Percentiles rank a stretch among this genome's conserved stretches.
These are phyloP conservation scores for Mucor circinelloides DNA, from an alignment of 371 early-diverging fungal genomes.

Conservation along the genomic window DNA sequence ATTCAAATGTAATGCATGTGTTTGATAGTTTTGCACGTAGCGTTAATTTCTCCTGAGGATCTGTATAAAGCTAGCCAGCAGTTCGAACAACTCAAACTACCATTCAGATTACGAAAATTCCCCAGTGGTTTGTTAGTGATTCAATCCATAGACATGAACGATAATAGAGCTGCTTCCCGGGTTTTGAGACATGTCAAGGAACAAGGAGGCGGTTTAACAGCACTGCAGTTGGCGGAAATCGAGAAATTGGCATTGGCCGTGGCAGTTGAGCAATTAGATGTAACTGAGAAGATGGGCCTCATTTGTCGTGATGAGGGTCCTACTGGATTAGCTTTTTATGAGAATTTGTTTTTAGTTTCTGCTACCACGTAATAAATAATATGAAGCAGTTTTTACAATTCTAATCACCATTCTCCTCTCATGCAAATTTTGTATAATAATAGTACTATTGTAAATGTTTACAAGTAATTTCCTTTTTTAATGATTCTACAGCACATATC, in stretches of 20 bases:
- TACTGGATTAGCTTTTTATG: conserved; percentile 81
- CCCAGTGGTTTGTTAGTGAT: conserved; percentile 79
- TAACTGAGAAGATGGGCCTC: conserved; percentile 75
- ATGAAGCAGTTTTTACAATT: too few species aligned
- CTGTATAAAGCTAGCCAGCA: conserved; percentile 71
- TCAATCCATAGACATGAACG: conserved; percentile 70
- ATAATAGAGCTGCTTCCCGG: conserved; percentile 67
- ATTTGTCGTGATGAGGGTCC: conserved; percentile 88
- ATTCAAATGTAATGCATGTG: background rate
- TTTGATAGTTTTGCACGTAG: conserved; percentile 27
- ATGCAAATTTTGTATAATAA: too few species aligned
- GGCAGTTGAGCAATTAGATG: conserved; percentile 76
- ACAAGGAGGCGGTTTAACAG: conserved; percentile 59
- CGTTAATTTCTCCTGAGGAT: conserved; percentile 88
- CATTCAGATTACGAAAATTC: conserved; percentile 74
- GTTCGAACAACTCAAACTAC: conserved; percentile 69
- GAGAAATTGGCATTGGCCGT: conserved; percentile 69
- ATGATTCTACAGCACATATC: too few species aligned
- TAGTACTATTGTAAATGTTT: too few species aligned
- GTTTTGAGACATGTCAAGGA: conserved; percentile 59
- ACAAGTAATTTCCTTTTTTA: too few species aligned
- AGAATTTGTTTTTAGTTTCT: conserved; percentile 58
- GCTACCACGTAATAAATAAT: background rate
- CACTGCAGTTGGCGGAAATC: conserved; percentile 69
- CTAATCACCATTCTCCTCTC: too few species aligned